A percentile compares a stretch with the other conserved stretches of the same genome.
Evolutionary conservation across 495 filamentous ascomycete genomes (phyloP).

Genomic region (Penicillium desertorum): DNA sequence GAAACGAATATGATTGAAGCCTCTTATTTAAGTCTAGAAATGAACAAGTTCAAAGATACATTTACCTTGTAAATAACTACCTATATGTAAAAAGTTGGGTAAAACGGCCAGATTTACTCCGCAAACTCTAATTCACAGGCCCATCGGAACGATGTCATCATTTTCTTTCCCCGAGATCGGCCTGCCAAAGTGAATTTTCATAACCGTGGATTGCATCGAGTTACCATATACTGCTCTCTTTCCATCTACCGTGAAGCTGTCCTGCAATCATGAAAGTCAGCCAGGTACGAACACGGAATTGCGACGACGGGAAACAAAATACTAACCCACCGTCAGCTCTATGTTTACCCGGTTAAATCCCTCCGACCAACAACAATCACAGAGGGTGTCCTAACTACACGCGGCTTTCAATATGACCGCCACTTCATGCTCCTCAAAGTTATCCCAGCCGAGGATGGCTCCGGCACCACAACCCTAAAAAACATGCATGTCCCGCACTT

Average conservation of each 20-base stretch:
- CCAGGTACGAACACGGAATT: slow-evolving; percentile 39
- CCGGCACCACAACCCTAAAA: slow-evolving; percentile 37
- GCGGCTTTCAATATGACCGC: slow-evolving; percentile 75
- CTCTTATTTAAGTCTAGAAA: slow-evolving; percentile 1
- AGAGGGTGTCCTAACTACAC: slow-evolving; percentile 55
- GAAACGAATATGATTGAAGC: slow-evolving; percentile 31
- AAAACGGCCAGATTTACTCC: background rate
- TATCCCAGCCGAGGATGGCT: slow-evolving; percentile 29
- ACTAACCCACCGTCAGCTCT: slow-evolving; percentile 56
- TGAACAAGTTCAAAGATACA: no score
- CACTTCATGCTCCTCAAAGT: slow-evolving; percentile 73
- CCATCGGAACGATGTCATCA: slow-evolving; percentile 10
- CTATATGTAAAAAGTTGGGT: background rate
- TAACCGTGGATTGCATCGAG: no score
- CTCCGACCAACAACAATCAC: slow-evolving; percentile 63
- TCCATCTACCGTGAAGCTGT: background rate
- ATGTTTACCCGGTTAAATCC: slow-evolving; percentile 87
- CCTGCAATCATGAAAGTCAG: slow-evolving; percentile 34
- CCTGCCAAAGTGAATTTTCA: background rate
- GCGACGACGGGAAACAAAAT: background rate
- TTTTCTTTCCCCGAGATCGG: background rate
- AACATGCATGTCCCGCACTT: slow-evolving; percentile 69
- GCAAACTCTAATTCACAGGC: slow-evolving; percentile 5
- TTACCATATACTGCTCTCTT: background rate
- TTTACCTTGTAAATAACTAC: no score